Conservation (phyloP, 805 yeast species). For the Starmerella stigmatis region DNA sequence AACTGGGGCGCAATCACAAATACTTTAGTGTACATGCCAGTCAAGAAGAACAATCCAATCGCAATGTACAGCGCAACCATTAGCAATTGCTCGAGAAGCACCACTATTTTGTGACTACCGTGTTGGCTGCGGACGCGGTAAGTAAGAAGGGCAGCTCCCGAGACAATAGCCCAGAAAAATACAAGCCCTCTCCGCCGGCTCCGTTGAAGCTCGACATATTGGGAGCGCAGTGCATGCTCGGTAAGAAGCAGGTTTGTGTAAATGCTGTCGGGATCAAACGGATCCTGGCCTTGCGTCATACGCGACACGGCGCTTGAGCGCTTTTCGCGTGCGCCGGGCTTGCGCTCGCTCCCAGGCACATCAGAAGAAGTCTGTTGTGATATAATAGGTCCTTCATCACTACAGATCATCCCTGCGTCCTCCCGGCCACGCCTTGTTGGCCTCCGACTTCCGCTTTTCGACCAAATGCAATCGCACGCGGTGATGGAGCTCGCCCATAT, state of each 20-base stretch:
- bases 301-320: too few species aligned
- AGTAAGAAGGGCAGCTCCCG: conserved; percentile 27
- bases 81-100: conserved; percentile 33
- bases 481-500: too few species aligned
- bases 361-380: too few species aligned
- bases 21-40: conserved; percentile 83
- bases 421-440: background rate
- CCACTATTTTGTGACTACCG: background rate
- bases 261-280: conserved; percentile 12
- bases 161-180: conserved; percentile 33
- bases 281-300: conserved; percentile 3
- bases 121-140: conserved; percentile 24
- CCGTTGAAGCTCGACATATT: conserved; percentile 59
- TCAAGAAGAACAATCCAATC: conserved; percentile 62
- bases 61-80: conserved; percentile 57
- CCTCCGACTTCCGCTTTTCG: too few species aligned
- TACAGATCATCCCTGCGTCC: background rate
- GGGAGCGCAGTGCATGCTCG: conserved; percentile 78
- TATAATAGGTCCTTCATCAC: background rate
- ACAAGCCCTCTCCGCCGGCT: conserved; percentile 53
- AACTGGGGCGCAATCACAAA: conserved; percentile 73
- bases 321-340: too few species aligned
- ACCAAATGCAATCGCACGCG: too few species aligned
- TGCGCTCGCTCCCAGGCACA: too few species aligned
- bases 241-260: conserved; percentile 55